These are phyloP conservation scores for Phyllosticta capitalensis DNA, from an alignment of 2,329 filamentous ascomycete genomes.

Conservation along the genomic window DNA sequence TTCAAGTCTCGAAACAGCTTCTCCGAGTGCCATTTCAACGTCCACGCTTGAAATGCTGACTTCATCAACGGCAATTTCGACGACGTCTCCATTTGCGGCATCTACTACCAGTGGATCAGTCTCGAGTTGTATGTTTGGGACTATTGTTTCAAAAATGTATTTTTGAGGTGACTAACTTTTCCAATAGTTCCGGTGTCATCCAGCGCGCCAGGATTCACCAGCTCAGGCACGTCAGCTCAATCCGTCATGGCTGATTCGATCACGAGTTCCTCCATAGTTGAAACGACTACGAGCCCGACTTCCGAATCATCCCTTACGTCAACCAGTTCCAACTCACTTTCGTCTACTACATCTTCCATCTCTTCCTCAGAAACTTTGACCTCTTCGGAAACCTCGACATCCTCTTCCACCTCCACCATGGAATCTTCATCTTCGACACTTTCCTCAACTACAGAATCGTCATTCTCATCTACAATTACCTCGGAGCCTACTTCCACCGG, in stretches of 20 bases:
- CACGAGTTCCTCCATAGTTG: not conserved
- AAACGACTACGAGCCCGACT: not conserved
- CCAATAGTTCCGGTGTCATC: not conserved
- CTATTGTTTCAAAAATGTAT: not conserved
- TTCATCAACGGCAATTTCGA: not conserved
- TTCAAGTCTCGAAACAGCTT: not conserved
- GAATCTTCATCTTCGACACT: not conserved
- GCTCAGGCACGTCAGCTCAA: not conserved
- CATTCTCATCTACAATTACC: constrained; percentile 8
- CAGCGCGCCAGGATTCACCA: not conserved
- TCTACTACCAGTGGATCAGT: not conserved
- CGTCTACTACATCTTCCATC: not conserved
- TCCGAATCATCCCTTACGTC: not conserved
- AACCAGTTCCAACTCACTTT: not conserved
- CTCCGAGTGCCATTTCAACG: too few relatives aligned
- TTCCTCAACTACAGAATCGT: constrained; percentile 9
- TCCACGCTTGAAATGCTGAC: too few relatives aligned
- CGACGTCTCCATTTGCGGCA: not conserved
- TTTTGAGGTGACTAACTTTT: not conserved
- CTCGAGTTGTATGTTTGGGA: not conserved
- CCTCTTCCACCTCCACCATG: not conserved
- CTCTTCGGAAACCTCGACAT: not conserved
- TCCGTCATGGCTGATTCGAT: not conserved
- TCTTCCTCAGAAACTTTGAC: too few relatives aligned
- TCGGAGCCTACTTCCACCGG: constrained; percentile 12